Evolutionary conservation across 2,329 filamentous ascomycete species (phyloP), one percentile per base, ranked within the genome.

Genomic region (Fusarium austroafricanum): DNA sequence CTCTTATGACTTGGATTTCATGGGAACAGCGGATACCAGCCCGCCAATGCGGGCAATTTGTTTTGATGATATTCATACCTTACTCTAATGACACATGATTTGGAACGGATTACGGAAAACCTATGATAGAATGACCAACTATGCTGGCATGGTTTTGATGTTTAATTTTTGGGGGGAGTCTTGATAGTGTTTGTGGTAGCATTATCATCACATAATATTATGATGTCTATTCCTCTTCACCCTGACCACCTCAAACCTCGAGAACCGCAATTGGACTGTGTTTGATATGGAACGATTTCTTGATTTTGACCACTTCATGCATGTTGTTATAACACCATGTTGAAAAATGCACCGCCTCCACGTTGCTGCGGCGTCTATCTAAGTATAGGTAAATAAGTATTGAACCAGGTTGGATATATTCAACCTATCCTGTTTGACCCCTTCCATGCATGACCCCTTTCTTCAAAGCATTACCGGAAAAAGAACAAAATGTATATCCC

Each of bases 71-170:
- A 61, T 61, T 65, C 33, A 55, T 56, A 37, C 55, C 62, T 54
- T 47, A 64, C 45, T 55, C 37, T 61, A 55, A 65, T 67, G 46
- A 68, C 45, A 26, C 35, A 58, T 60, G 44, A 42, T 47, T 38
- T 51, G 37, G 52, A 37, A 61, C 46, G 49, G 55, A 38, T 52
- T 38, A 53, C 44, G 43, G 51, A 63, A 52, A 59, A 55, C 45
- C 51, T 57, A 49, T 44, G 38, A 64, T 49, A 61, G 52, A 68
- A 61, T 56, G 62, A 44, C 40, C 47, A 50, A 70, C 67, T 70
- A 52, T 70, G 67, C 67, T 54, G 67, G 67, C 67, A 70, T 70
- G 55, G 67, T 67, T 61, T 69, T 49, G 31, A 51, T 33, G 18
- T 49, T 50, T 50, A n/a, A 37, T 18, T 55, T 46, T 64, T 39